Evolutionary conservation across 129 eudicot genomes (phyloP), one percentile per base, ranked within the genome.

Genomic region (Calendula officinalis): DNA sequence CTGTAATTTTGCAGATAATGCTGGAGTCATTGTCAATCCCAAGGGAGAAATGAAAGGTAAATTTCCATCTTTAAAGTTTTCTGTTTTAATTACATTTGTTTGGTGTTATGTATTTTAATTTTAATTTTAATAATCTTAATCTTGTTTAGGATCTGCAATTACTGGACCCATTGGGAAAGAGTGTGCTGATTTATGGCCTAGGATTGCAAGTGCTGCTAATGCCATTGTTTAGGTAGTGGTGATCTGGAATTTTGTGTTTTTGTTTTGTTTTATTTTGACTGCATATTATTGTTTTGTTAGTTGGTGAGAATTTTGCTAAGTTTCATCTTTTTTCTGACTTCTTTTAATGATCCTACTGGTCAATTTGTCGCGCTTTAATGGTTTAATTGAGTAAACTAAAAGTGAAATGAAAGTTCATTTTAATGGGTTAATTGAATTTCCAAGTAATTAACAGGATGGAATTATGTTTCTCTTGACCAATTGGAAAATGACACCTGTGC

Each of bases 41-140:
- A 89, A 89, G 81, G 96, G 96, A 5, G 96, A 89, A 85, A 89
- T 89, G 96, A 89, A 89, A 82, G 96, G 96, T 88, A 83, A 45
- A 6, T 5, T 40, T 17, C 54, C 32, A 48, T 14, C 54, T 48
- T 14, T 5, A 15, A 6, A 3, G 2, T 48, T 48, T 47, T 39
- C 8, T 2, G 7, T 4, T 8, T 40, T 39, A 15, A 17, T 39
- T 9, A 64, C 17, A 12, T 12, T 12, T 51, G 39, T 49, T 37
- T 50, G 46, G 36, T 50, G 39, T 15, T 48, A 30, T 50, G 40
- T 9, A 48, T 30, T 52, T 0, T 22, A 22, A 22, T 22, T 22
- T 22, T 22, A 22, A n/a, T n/a, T n/a, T n/a, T 22, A 2, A 0
- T 22, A 22, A 22, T 22, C 30, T 22, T 32, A 0, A 12, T 2